Percentiles rank a stretch among this genome's conserved stretches.
phyloP scores from a whole-genome alignment of 371 early-diverging fungal genomes.

The Mortierella sp. region DNA sequence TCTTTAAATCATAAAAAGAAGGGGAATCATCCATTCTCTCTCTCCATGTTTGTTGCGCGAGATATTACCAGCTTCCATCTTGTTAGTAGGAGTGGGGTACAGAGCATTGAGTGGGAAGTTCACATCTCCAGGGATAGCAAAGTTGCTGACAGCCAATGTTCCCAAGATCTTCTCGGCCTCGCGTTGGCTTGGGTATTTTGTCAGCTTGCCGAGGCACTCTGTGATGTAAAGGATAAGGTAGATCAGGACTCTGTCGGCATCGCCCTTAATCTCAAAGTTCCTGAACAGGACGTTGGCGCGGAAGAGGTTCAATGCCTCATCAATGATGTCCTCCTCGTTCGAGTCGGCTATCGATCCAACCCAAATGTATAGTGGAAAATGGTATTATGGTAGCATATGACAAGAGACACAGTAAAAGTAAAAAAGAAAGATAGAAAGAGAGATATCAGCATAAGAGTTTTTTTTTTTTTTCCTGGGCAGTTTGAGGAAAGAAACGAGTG shows the following conservation, averaged over 20 bases:
- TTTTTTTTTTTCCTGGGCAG: too few relatives aligned
- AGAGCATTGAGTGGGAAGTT: conserved; percentile 91
- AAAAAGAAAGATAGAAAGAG: conserved; percentile 6
- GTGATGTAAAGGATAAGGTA: conserved; percentile 94
- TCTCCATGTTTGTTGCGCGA: not conserved
- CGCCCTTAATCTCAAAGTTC: conserved; percentile 97
- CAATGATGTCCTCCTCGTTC: conserved; percentile 85
- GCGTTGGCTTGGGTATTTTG: conserved; percentile 66
- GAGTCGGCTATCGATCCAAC: conserved; percentile 62
- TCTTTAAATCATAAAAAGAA: not conserved
- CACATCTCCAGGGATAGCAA: conserved; percentile 94
- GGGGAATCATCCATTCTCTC: too few relatives aligned
- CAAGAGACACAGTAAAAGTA: conserved; percentile 8
- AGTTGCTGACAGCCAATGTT: conserved; percentile 88
- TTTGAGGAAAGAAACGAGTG: too few relatives aligned
- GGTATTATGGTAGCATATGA: conserved; percentile 1
- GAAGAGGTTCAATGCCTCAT: conserved; percentile 93
- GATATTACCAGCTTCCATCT: conserved; percentile 78
- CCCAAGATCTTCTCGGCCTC: conserved; percentile 82
- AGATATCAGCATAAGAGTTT: not conserved
- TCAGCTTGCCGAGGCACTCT: conserved; percentile 81
- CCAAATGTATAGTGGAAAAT: not conserved
- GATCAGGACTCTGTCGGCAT: conserved; percentile 92
- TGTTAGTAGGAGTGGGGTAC: conserved; percentile 80
- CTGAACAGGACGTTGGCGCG: conserved; percentile 97